Conservation (phyloP, 129 eudicot genomes). For the Helianthus tuberosus region DNA sequence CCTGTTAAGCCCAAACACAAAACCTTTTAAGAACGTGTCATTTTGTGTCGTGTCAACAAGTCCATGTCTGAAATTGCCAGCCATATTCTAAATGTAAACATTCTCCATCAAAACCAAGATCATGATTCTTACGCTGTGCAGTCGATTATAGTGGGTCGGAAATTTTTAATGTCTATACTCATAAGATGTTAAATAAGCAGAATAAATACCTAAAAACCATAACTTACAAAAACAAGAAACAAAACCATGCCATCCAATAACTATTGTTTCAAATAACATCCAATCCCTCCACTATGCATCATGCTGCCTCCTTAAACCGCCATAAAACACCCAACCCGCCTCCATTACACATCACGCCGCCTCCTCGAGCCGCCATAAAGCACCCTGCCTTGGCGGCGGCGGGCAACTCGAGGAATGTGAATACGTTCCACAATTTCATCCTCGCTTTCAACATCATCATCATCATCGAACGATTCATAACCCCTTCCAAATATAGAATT, state of each 20-base stretch:
- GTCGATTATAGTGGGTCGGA: slow-evolving; percentile 20
- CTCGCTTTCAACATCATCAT: slow-evolving; percentile 31
- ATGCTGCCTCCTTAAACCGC: background rate
- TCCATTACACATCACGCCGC: slow-evolving; percentile 24
- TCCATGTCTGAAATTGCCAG: background rate
- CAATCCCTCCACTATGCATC: too few species aligned
- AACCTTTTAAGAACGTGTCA: too few species aligned
- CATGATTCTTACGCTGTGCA: slow-evolving; percentile 28
- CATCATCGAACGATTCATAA: slow-evolving; percentile 30
- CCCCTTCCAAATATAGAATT: slow-evolving; percentile 32
- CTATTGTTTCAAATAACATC: slow-evolving; percentile 3
- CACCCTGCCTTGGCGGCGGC: slow-evolving; percentile 38
- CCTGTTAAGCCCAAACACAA: too few species aligned
- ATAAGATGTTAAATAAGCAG: slow-evolving; percentile 10
- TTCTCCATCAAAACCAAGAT: background rate
- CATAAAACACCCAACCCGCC: background rate
- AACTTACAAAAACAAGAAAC: background rate
- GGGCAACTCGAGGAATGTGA: slow-evolving; percentile 24
- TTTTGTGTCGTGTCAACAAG: background rate
- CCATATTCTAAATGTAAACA: too few species aligned
- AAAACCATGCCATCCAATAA: slow-evolving; percentile 11
- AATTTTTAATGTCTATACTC: slow-evolving; percentile 24
- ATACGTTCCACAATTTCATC: slow-evolving; percentile 12
- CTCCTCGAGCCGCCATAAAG: slow-evolving; percentile 34
- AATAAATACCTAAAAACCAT: slow-evolving; percentile 21